These are phyloP conservation scores for Cephaloascus albidus DNA, from an alignment of 805 yeast genomes.

Conservation along the genomic window DNA sequence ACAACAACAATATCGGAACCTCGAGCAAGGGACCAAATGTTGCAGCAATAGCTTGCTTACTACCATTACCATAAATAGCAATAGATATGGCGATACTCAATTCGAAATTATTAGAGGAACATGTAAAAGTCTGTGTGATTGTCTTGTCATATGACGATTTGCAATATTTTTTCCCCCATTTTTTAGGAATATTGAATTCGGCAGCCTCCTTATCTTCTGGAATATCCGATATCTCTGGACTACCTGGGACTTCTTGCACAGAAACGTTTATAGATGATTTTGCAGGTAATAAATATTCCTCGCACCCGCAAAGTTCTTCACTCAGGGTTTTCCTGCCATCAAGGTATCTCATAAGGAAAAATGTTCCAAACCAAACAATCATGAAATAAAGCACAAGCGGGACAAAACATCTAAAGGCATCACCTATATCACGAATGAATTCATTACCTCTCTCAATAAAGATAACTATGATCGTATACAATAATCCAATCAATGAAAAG, in stretches of 20 bases:
- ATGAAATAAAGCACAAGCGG: constrained; percentile 41
- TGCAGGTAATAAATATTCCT: no score
- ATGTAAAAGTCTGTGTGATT: constrained; percentile 45
- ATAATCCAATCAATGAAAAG: constrained; percentile 40
- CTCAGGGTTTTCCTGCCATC: constrained; percentile 6
- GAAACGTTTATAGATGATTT: constrained; percentile 25
- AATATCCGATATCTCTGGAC: no score
- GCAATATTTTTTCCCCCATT: constrained; percentile 13
- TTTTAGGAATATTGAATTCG: background rate
- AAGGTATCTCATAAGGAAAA: constrained; percentile 21
- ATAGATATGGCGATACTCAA: constrained; percentile 45
- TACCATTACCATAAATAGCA: constrained; percentile 40
- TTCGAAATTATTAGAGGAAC: constrained; percentile 52
- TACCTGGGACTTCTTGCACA: constrained; percentile 20
- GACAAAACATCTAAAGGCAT: constrained; percentile 39
- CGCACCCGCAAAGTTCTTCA: no score
- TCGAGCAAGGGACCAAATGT: constrained; percentile 55
- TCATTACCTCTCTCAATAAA: constrained; percentile 41
- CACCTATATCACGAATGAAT: constrained; percentile 35
- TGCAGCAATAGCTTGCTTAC: constrained; percentile 47
- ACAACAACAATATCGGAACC: constrained; percentile 37
- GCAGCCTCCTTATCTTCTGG: no score
- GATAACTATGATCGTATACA: constrained; percentile 41
- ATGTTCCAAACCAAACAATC: constrained; percentile 37
- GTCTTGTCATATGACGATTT: constrained; percentile 29